phyloP scores from a whole-genome alignment of 805 yeast genomes.

The Metschnikowia anglica region DNA sequence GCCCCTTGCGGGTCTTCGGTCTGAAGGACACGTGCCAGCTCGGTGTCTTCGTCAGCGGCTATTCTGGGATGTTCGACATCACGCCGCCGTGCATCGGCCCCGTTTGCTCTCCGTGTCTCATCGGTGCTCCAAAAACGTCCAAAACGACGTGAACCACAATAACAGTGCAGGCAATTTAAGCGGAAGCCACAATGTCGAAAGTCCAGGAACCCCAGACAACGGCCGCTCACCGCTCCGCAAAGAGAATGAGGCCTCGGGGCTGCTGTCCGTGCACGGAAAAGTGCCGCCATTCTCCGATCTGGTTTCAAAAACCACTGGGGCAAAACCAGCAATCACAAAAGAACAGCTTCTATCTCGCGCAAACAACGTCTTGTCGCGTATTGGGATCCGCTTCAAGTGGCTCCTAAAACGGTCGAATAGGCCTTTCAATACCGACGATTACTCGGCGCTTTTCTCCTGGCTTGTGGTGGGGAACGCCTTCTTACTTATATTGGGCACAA shows the following conservation, averaged over 20 bases:
- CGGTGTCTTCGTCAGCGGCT: background rate
- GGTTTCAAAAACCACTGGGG: background rate
- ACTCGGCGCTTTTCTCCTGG: slow-evolving; percentile 90
- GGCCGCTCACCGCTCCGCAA: background rate
- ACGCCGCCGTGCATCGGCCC: background rate
- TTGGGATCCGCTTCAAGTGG: slow-evolving; percentile 59
- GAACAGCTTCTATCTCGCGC: slow-evolving; percentile 29
- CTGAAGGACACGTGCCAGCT: background rate
- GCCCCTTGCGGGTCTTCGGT: background rate
- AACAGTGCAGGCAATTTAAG: background rate
- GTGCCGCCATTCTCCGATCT: background rate
- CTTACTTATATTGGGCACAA: slow-evolving; percentile 80
- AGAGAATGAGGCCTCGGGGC: background rate
- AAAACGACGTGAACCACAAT: no score
- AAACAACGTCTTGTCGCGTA: slow-evolving; percentile 30
- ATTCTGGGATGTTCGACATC: background rate
- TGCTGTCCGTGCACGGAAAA: background rate
- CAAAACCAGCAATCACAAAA: slow-evolving; percentile 16
- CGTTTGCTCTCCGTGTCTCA: background rate
- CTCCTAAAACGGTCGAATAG: slow-evolving; percentile 67
- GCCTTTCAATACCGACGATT: slow-evolving; percentile 90
- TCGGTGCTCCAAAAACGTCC: background rate
- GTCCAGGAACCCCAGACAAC: background rate
- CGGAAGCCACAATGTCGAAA: background rate
- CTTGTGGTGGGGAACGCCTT: slow-evolving; percentile 82